These are phyloP conservation scores for Fagus crenata DNA, from an alignment of 306 rosid species.

Conservation along the genomic window DNA sequence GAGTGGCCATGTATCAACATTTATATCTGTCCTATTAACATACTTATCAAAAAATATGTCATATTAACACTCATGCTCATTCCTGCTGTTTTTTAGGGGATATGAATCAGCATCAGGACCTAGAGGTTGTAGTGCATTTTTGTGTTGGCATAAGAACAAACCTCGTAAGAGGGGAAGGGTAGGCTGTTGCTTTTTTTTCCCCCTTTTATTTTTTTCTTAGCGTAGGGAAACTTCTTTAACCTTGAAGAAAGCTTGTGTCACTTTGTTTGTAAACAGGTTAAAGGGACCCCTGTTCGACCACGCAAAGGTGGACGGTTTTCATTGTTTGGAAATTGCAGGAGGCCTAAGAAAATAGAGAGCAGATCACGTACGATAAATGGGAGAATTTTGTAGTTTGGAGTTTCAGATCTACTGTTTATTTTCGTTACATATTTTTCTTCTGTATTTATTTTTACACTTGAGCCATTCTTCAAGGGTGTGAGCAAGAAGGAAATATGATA, in stretches of 20 bases:
- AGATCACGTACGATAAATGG: conserved; percentile 37
- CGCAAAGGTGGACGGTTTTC: conserved; percentile 52
- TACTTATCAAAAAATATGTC: too few relatives aligned
- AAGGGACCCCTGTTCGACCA: conserved; percentile 53
- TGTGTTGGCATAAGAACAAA: conserved; percentile 72
- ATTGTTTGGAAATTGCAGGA: conserved; percentile 79
- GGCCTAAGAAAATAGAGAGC: conserved; percentile 53
- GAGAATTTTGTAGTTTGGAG: conserved; percentile 23
- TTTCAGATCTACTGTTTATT: conserved; percentile 23
- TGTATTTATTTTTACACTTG: conserved; percentile 33
- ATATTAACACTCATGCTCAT: conserved; percentile 4
- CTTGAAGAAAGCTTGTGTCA: background rate
- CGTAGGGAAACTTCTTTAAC: conserved; percentile 14
- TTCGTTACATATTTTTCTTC: conserved; percentile 25
- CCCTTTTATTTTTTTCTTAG: background rate
- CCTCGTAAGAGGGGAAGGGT: conserved; percentile 65
- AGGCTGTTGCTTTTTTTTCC: conserved; percentile 23
- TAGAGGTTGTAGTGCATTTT: conserved; percentile 73
- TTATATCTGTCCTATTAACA: background rate
- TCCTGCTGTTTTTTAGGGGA: conserved; percentile 51
- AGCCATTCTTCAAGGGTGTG: conserved; percentile 66
- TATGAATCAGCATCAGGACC: conserved; percentile 72
- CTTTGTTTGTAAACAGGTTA: conserved; percentile 47
- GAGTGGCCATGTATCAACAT: conserved; percentile 4
- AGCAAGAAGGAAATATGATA: conserved; percentile 33